A percentile compares a stretch with the other conserved stretches of the same genome.
These are phyloP conservation scores for Penicillium sp. DNA, from an alignment of 2,329 filamentous ascomycete genomes.

Conservation along the genomic window DNA sequence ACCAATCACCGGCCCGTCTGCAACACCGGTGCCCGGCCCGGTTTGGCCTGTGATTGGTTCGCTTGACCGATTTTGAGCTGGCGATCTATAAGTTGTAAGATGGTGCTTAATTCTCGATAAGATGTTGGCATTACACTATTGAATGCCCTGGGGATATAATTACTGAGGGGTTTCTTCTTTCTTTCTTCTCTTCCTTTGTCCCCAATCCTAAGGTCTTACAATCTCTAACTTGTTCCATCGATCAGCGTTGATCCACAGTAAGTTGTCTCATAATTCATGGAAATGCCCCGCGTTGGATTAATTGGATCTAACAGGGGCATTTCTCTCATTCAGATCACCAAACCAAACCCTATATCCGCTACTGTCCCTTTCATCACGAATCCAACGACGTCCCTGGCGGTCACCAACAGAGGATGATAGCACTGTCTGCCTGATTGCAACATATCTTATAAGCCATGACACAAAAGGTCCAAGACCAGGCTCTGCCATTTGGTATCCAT, in stretches of 20 bases:
- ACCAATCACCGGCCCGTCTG: slow-evolving; percentile 18
- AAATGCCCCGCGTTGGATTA: slow-evolving; percentile 23
- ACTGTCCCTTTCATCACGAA: not conserved
- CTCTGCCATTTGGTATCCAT: slow-evolving; percentile 29
- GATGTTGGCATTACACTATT: slow-evolving; percentile 17
- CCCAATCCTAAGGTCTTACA: not conserved
- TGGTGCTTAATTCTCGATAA: slow-evolving; percentile 18
- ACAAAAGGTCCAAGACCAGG: slow-evolving; percentile 26
- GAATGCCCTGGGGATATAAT: slow-evolving; percentile 11
- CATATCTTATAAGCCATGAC: slow-evolving; percentile 22
- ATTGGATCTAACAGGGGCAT: slow-evolving; percentile 18
- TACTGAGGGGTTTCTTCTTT: slow-evolving; percentile 1
- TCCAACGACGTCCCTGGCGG: not conserved
- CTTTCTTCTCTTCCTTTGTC: not conserved
- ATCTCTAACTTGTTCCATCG: not conserved
- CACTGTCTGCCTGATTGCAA: slow-evolving; percentile 6
- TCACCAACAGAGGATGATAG: slow-evolving; percentile 7
- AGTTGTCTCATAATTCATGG: slow-evolving; percentile 13
- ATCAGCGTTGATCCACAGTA: slow-evolving; percentile 21
- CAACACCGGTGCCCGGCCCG: slow-evolving; percentile 25
- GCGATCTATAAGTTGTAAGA: slow-evolving; percentile 24
- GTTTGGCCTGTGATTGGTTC: slow-evolving; percentile 18
- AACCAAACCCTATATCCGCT: not conserved
- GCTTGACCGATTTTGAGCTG: slow-evolving; percentile 15
- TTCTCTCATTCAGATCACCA: not conserved